These are phyloP conservation scores for Kwoniella botswanensis DNA, from an alignment of 768 basidiomycete genomes.

Conservation along the genomic window DNA sequence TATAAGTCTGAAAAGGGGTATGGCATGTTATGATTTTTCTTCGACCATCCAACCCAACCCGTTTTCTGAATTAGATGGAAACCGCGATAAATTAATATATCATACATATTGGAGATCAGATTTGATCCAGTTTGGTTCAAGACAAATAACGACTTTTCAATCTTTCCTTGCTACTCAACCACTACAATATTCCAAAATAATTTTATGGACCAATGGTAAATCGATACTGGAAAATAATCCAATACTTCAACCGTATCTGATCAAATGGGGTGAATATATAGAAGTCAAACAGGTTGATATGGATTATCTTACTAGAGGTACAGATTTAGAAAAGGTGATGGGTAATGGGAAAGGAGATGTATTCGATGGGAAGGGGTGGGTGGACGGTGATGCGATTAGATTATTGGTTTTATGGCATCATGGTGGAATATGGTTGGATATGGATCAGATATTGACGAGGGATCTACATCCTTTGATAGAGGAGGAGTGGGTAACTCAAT, in stretches of 20 bases:
- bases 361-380: constrained; percentile 83
- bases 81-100: constrained; percentile 64
- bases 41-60: constrained; percentile 68
- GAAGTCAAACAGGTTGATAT: constrained; percentile 74
- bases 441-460: constrained; percentile 91
- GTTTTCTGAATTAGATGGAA: constrained; percentile 27
- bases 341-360: constrained; percentile 50
- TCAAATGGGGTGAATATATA: constrained; percentile 72
- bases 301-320: constrained; percentile 70
- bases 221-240: constrained; percentile 59
- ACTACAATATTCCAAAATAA: constrained; percentile 66
- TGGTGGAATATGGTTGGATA: constrained; percentile 96
- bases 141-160: constrained; percentile 89
- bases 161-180: constrained; percentile 94
- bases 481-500: constrained; percentile 96
- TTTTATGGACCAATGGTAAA: constrained; percentile 90
- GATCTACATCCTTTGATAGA: constrained; percentile 85
- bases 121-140: constrained; percentile 74
- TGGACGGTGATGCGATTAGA: constrained; percentile 91
- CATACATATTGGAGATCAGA: constrained; percentile 96
- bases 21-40: constrained; percentile 93
- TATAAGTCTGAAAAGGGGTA: constrained; percentile 73
- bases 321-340: constrained; percentile 74
- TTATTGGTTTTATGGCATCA: constrained; percentile 84
- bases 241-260: constrained; percentile 68